Percentiles rank a stretch among this genome's conserved stretches.
phyloP scores from a whole-genome alignment of 139 green algal species.

The Chlorella sp. region DNA sequence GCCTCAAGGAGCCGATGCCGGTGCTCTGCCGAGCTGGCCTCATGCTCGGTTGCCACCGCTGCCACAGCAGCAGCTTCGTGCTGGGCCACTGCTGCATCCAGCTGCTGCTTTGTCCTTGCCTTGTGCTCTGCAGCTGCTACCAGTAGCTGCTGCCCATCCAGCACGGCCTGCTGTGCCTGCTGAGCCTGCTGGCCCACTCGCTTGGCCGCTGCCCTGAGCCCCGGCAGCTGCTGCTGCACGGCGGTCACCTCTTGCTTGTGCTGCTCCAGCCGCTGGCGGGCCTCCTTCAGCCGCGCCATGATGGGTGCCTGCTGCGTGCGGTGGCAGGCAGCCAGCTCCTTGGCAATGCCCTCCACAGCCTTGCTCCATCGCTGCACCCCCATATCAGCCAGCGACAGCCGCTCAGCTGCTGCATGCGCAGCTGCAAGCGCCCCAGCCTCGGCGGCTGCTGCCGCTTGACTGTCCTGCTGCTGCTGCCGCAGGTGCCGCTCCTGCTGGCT shows the following conservation, averaged over 20 bases:
- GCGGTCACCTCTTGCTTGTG: constrained; percentile 6
- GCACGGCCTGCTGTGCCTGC: not conserved
- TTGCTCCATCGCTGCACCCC: constrained; percentile 26
- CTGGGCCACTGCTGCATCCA: not conserved
- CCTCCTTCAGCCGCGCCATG: constrained; percentile 28
- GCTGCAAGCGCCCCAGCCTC: constrained; percentile 17
- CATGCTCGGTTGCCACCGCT: constrained; percentile 19
- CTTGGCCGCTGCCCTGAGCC: not conserved
- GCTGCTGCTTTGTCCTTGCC: not conserved
- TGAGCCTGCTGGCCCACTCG: not conserved
- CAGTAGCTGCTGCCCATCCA: not conserved
- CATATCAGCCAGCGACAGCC: not conserved
- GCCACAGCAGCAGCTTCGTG: constrained; percentile 25
- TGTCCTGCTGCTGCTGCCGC: constrained; percentile 2
- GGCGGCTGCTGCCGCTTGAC: not conserved
- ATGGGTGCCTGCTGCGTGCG: constrained; percentile 15
- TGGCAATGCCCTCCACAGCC: constrained; percentile 22
- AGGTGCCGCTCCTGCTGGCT: not conserved
- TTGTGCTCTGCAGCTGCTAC: constrained; percentile 3
- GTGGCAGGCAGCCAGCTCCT: constrained; percentile 27
- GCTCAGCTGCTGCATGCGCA: not conserved
- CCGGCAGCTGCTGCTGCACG: not conserved
- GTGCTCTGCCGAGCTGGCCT: constrained; percentile 10
- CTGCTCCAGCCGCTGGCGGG: constrained; percentile 22
- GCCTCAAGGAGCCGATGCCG: constrained; percentile 7